Evolutionary conservation across 1,139 yeast species (phyloP).

Genomic region (Wickerhamiella infanticola): DNA sequence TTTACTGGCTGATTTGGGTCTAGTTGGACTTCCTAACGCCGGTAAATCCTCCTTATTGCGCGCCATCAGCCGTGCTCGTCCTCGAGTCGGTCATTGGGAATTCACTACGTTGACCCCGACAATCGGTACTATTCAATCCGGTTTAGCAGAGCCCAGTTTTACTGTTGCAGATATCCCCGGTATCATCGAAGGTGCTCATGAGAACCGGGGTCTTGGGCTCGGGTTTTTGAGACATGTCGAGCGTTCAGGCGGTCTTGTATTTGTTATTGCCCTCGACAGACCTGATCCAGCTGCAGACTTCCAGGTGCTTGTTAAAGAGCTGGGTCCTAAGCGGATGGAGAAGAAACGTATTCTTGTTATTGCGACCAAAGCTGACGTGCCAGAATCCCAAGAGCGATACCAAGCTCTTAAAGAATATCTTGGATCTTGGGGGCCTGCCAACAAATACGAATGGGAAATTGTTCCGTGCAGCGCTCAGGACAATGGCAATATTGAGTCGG

Average conservation of each 20-base stretch:
- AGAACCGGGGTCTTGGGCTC: slow-evolving; percentile 83
- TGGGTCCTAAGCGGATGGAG: slow-evolving; percentile 46
- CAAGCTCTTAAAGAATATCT: slow-evolving; percentile 27
- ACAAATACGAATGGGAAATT: slow-evolving; percentile 40
- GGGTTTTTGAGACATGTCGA: slow-evolving; percentile 87
- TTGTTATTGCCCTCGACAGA: slow-evolving; percentile 64
- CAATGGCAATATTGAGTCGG: slow-evolving; percentile 54
- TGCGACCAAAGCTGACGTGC: slow-evolving; percentile 83
- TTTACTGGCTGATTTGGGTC: slow-evolving; percentile 78
- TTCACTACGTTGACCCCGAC: slow-evolving; percentile 89
- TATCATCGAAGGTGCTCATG: slow-evolving; percentile 65
- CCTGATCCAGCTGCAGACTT: slow-evolving; percentile 50
- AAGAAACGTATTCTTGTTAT: slow-evolving; percentile 55
- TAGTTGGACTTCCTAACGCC: slow-evolving; percentile 92
- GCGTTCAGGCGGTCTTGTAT: slow-evolving; percentile 75
- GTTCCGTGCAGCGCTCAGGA: slow-evolving; percentile 75
- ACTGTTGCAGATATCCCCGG: slow-evolving; percentile 98
- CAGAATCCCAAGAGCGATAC: slow-evolving; percentile 35
- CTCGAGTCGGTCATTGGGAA: slow-evolving; percentile 93
- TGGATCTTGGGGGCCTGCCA: neutral
- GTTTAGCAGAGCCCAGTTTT: slow-evolving; percentile 51
- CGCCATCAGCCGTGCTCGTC: slow-evolving; percentile 82
- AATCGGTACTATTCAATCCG: slow-evolving; percentile 65
- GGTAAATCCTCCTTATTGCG: slow-evolving; percentile 82
- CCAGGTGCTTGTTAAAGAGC: slow-evolving; percentile 44